phyloP scores from a whole-genome alignment of 352 stramenopile genomes.

The Phytopythium delawarense region DNA sequence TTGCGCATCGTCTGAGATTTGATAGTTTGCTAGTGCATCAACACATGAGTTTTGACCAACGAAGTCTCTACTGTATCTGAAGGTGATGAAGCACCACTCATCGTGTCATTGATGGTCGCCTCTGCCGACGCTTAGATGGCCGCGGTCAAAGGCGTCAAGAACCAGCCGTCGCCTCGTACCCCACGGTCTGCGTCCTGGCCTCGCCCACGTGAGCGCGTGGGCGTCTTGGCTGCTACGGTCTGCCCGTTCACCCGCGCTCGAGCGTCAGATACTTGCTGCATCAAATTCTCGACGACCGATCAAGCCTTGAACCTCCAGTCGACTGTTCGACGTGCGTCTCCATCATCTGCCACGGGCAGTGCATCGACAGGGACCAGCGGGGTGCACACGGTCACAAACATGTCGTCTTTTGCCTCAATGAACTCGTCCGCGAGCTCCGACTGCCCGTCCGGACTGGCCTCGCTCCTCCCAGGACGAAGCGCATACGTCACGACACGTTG shows the following conservation, averaged over 20 bases:
- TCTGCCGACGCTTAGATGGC: background rate
- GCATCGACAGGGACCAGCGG: background rate
- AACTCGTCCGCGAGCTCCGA: background rate
- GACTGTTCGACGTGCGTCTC: background rate
- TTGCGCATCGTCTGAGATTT: conserved; percentile 46
- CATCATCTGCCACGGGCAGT: background rate
- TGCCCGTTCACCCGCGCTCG: background rate
- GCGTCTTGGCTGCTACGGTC: background rate
- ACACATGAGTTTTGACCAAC: background rate
- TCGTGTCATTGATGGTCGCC: background rate
- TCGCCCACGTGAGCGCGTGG: background rate
- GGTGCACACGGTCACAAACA: background rate
- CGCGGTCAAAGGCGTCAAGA: background rate
- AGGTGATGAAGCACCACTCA: background rate
- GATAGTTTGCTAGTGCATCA: background rate
- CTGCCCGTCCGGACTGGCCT: background rate
- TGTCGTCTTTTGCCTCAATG: background rate
- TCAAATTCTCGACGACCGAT: background rate
- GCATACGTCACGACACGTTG: background rate
- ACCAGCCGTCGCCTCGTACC: background rate
- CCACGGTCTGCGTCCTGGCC: background rate
- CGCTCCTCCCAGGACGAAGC: background rate
- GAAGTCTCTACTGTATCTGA: background rate
- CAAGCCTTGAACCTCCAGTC: background rate
- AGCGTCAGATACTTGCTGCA: background rate